A percentile compares a stretch with the other conserved stretches of the same genome.
Evolutionary conservation across 2,329 filamentous ascomycete genomes (phyloP).

Genomic region (Keithomyces neogunnii): DNA sequence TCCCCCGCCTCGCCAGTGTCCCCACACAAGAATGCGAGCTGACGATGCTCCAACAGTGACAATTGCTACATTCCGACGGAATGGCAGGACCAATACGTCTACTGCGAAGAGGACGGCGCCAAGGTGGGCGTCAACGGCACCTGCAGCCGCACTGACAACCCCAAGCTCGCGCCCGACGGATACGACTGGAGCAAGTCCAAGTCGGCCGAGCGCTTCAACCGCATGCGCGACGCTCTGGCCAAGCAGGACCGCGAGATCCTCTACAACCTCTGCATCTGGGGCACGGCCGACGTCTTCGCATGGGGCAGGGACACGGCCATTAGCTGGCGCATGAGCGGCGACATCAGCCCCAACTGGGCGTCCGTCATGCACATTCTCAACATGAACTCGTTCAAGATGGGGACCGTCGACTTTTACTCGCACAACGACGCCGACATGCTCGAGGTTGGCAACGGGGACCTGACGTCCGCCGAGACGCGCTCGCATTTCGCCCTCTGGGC

Average conservation of each 20-base stretch:
- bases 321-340: constrained; percentile 36
- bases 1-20: too few relatives aligned
- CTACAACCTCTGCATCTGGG: constrained; percentile 47
- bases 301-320: constrained; percentile 42
- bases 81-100: constrained; percentile 26
- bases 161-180: constrained; percentile 9
- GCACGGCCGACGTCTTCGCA: constrained; percentile 36
- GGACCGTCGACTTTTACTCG: constrained; percentile 38
- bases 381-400: constrained; percentile 36
- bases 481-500: constrained; percentile 45
- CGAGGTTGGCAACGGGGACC: constrained; percentile 37
- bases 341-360: constrained; percentile 30
- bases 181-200: constrained; percentile 18
- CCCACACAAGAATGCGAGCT: not conserved
- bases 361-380: constrained; percentile 33
- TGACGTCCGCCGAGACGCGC: constrained; percentile 35
- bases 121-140: constrained; percentile 7
- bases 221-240: constrained; percentile 44
- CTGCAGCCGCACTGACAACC: constrained; percentile 3
- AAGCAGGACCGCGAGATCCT: constrained; percentile 36
- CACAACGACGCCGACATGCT: constrained; percentile 43
- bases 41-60: constrained; percentile 23
- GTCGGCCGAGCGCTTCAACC: constrained; percentile 31
- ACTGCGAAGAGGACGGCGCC: constrained; percentile 14
- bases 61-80: constrained; percentile 38